Base-by-base conservation (phyloP, 2,329 filamentous ascomycete genomes). In the Periconia sp. region DNA sequence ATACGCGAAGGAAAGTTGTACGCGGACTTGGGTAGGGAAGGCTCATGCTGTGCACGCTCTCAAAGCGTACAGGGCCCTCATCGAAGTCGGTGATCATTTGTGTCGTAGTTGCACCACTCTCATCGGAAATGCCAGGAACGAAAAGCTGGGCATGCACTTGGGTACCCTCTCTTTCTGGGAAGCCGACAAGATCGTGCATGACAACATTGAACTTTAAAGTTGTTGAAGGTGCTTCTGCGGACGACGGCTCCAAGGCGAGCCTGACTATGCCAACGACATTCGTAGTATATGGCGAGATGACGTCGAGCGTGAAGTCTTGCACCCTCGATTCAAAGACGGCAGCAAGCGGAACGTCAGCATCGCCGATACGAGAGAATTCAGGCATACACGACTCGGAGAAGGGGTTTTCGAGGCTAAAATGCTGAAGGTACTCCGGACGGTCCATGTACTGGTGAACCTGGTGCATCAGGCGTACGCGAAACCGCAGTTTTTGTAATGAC, bases 21-120 rank as follows among this genome's bases (percentile, higher is more conserved):
- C 81, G 82, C 1, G 90, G 83, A 33, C 86, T 88, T 30, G 86
- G 87, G 24, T 95, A 78, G 4, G 92, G 89, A 39, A 99, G 79
- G 66, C 90, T 96, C 90, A 99, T 96, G 69, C 90, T 96, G 75
- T 99, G 94, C 36, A 97, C 92, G 70, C 94, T 99, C 71, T 97
- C 92, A 57, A 99, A 99, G 4, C 89, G 86, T 42, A 99, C 85
- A 0, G 92, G 85, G 0, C 89, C 87, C 69, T 99, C 94, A 58
- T 97, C 92, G 60, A 99, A 99, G 42, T 90, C 89, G 50, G 81
- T 86, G 52, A 96, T 92, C 82, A 96, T 92, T 59, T 95, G 90
- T 0, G 92, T 97, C 1, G 92, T 96, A 1, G 94, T 96, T 31
- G 92, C 90, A 7, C 92, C 92, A 46, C 89, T 69, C 33, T 76